Conservation (phyloP, 2,329 filamentous ascomycete genomes). For the Metarhizium brunneum region DNA sequence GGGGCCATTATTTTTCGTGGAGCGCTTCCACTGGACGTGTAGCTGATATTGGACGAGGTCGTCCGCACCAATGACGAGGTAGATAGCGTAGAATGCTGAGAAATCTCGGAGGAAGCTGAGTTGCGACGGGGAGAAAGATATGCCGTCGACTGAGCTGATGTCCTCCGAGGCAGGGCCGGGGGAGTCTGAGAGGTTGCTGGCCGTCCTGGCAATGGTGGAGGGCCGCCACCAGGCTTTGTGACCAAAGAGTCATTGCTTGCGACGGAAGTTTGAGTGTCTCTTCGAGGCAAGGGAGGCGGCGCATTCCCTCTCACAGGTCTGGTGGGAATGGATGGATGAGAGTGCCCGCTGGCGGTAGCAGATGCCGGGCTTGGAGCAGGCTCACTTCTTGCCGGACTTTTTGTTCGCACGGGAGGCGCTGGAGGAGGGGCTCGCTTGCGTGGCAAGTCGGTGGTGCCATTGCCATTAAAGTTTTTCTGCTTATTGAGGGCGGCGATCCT, state of each 20-base stretch:
- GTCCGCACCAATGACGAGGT: constrained; percentile 38
- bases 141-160: constrained; percentile 30
- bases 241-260: constrained; percentile 2
- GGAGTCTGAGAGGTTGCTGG: constrained; percentile 28
- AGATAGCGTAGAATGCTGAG: constrained; percentile 44
- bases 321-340: constrained; percentile 22
- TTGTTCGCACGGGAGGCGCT: constrained; percentile 32
- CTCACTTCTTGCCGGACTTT: constrained; percentile 25
- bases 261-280: constrained; percentile 14
- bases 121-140: constrained; percentile 35
- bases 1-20: constrained; percentile 42
- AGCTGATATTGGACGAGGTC: constrained; percentile 38
- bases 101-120: constrained; percentile 50
- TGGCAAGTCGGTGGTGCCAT: constrained; percentile 25
- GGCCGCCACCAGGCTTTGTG: constrained; percentile 13
- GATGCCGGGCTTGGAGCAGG: constrained; percentile 20
- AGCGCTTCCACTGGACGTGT: constrained; percentile 31
- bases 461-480: constrained; percentile 45
- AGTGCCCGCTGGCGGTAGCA: constrained; percentile 12
- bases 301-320: constrained; percentile 28
- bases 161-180: constrained; percentile 39
- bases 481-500: constrained; percentile 55
- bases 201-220: constrained; percentile 25
- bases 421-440: constrained; percentile 30
- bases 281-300: constrained; percentile 27